Conservation (phyloP, 176 grass and related monocot species). For the Alloteropsis semialata region DNA sequence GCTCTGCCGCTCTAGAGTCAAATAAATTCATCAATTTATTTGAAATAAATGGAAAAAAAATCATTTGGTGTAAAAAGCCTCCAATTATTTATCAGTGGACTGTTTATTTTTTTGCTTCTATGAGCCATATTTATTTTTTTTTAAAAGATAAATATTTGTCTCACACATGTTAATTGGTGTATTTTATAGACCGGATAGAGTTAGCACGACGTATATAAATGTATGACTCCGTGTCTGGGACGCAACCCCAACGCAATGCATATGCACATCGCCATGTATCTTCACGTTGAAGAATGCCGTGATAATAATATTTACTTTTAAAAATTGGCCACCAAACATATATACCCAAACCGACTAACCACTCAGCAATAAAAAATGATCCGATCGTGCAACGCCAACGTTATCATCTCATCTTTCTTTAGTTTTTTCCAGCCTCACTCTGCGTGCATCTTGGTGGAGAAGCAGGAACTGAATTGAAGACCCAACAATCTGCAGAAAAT, state of each 20-base stretch:
- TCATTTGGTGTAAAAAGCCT: background rate
- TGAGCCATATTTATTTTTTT: too few relatives aligned
- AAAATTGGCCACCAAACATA: conserved; percentile 40
- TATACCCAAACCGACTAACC: conserved; percentile 27
- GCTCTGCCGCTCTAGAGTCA: background rate
- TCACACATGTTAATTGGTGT: background rate
- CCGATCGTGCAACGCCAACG: background rate
- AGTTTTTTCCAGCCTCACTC: background rate
- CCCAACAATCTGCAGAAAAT: background rate
- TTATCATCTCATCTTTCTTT: background rate
- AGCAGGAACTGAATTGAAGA: background rate
- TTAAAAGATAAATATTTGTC: background rate
- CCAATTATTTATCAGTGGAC: background rate
- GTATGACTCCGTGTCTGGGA: background rate
- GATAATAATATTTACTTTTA: conserved; percentile 16
- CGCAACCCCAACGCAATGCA: conserved; percentile 10
- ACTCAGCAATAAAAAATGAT: conserved; percentile 11
- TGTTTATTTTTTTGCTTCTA: too few relatives aligned
- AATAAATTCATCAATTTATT: background rate
- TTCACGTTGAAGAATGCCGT: background rate
- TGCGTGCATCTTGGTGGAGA: background rate
- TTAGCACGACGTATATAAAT: background rate
- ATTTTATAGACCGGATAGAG: background rate
- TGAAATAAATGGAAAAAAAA: background rate
- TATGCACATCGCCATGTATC: background rate